Evolutionary conservation across 169 alveolate species (phyloP).

Genomic region (Eimeria tenella): DNA sequence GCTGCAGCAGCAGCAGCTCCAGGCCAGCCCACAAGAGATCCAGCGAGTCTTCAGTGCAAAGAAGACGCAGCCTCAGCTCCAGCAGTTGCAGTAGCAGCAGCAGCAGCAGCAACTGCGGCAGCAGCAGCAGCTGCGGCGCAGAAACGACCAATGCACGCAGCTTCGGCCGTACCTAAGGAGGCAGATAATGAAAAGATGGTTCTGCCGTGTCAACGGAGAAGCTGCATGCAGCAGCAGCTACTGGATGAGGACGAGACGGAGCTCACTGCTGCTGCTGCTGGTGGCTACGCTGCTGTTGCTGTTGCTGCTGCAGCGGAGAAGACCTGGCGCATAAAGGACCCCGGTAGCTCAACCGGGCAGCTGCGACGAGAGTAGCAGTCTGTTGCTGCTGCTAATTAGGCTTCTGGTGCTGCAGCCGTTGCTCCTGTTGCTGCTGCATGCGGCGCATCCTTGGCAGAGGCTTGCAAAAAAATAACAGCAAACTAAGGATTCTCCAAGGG

Average conservation of each 20-base stretch:
- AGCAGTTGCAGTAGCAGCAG: conserved; percentile 7
- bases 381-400: not conserved
- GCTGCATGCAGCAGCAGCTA: not conserved
- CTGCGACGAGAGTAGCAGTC: not conserved
- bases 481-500: no score
- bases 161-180: not conserved
- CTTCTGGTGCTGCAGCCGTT: not conserved
- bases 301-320: not conserved
- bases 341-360: not conserved
- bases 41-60: not conserved
- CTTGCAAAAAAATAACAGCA: not conserved
- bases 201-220: not conserved
- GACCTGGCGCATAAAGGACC: not conserved
- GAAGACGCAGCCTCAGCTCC: not conserved
- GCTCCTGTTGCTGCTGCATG: conserved; percentile 15
- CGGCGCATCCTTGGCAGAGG: not conserved
- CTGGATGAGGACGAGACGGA: not conserved
- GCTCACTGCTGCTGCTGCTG: conserved; percentile 29
- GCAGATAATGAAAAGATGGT: not conserved
- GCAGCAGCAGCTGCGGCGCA: conserved; percentile 5
- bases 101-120: conserved; percentile 21
- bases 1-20: conserved; percentile 61
- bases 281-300: not conserved
- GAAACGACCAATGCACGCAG: not conserved
- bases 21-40: not conserved